Conservation (phyloP, 768 basidiomycete species). For the Leccinum pellstonianum region DNA sequence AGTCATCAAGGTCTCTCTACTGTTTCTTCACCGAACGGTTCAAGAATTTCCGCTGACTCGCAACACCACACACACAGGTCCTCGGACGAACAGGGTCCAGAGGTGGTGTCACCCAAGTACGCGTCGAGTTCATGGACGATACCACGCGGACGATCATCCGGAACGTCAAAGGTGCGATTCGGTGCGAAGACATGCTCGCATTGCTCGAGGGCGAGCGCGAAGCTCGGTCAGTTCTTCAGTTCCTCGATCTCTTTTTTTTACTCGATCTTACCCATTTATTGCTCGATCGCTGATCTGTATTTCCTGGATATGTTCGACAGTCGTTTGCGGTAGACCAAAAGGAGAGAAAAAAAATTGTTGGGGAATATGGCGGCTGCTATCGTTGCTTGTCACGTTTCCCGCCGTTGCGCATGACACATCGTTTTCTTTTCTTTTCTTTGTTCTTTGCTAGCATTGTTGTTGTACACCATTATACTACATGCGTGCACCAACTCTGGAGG, state of each 20-base stretch:
- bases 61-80: conserved; percentile 45
- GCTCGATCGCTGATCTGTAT: background rate
- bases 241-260: background rate
- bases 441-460: conserved; percentile 3
- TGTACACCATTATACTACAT: conserved; percentile 7
- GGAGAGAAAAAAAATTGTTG: background rate
- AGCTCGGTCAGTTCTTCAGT: conserved; percentile 72
- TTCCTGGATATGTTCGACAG: conserved; percentile 4
- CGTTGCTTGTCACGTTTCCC: background rate
- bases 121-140: conserved; percentile 99
- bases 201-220: conserved; percentile 98
- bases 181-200: conserved; percentile 94
- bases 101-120: conserved; percentile 98
- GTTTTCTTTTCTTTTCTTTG: background rate
- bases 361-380: background rate
- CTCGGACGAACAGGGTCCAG: conserved; percentile 98
- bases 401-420: background rate
- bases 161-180: conserved; percentile 98
- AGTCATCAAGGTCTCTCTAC: conserved; percentile 79
- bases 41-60: background rate
- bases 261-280: background rate
- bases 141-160: conserved; percentile 94
- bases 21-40: too few species aligned
- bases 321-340: conserved; percentile 22
- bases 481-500: background rate